Evolutionary conservation across 2,329 filamentous ascomycete genomes (phyloP).

Genomic region (Geosmithia putterillii): DNA sequence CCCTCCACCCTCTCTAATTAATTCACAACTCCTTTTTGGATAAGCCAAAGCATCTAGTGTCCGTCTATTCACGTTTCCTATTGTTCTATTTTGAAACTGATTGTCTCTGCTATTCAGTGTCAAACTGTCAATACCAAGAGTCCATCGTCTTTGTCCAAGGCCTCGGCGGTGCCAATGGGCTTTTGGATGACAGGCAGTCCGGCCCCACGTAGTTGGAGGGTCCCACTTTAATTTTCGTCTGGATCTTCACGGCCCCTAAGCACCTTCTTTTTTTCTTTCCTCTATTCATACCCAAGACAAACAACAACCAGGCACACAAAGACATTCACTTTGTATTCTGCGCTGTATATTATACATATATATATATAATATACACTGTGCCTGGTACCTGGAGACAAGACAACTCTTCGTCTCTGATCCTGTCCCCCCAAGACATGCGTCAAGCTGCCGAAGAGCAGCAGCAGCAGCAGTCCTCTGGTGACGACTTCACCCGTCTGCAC

Average conservation of each 20-base stretch:
- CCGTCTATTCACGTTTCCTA: not conserved
- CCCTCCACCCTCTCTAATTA: not conserved
- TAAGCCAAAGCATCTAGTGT: not conserved
- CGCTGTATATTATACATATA: not conserved
- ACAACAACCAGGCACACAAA: not conserved
- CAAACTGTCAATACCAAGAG: too few species aligned
- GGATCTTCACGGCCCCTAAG: not conserved
- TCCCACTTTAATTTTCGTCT: not conserved
- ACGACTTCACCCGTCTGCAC: constrained; percentile 45
- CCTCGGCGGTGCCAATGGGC: too few species aligned
- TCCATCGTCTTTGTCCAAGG: too few species aligned
- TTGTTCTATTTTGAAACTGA: not conserved
- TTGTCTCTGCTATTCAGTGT: too few species aligned
- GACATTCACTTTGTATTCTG: not conserved
- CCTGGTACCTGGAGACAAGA: too few species aligned
- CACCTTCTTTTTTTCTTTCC: not conserved
- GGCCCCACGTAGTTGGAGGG: not conserved
- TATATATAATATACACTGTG: too few species aligned
- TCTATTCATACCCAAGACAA: not conserved
- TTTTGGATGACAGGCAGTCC: too few species aligned
- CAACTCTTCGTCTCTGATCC: too few species aligned
- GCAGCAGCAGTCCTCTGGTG: not conserved
- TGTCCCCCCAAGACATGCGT: not conserved
- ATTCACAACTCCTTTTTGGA: too few species aligned
- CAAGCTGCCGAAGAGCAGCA: not conserved